Base-by-base conservation (phyloP, 2,329 filamentous ascomycete genomes). In the Phaeophleospora eucalypticola region DNA sequence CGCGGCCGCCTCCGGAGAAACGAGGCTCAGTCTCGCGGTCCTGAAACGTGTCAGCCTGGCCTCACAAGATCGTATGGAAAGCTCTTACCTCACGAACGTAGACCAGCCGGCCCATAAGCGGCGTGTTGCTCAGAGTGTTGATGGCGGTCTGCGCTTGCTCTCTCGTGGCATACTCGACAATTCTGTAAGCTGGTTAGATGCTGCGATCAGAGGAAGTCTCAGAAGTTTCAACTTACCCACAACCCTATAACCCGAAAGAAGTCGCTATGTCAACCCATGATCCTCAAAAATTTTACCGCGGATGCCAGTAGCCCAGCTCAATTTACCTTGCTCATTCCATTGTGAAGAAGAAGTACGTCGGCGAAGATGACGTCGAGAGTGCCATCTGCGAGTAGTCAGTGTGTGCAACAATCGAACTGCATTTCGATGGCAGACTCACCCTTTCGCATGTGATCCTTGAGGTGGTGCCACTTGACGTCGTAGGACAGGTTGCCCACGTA, bases 311-410 rank as follows among this genome's bases (percentile, higher is more conserved):
- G 84, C 81, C 84, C 86, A 86, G 90, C 80, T 37, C 39, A 34
- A 45, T 45, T 89, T 90, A 97, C 91, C 91, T 98, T 98, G 88
- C 91, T 97, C 93, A 98, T 98, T 90, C 93, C 93, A 82, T 98
- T 98, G 68, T 93, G 93, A 85, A 98, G 89, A 74, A 95, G 81
- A 75, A 98, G 84, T 69, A 98, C 93, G 81, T 98, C 93, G 78
- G 93, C 93, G 78, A 95, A 98, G 77, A 97, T 83, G 72, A 98
- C 93, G 74, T 97, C 91, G 27, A 58, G 41, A 3, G 48, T 54
- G 81, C 93, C 93, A 78, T 93, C 93, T 97, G 74, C 62, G 67
- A 58, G 43, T 32, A 8, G 46, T 45, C 21, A 45, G 42, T 41
- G 12, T 29, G 7, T 7, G 6, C 32, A 47, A 16, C 9, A 18